phyloP scores from a whole-genome alignment of 1,284 basidiomycete species.

The Leccinum glutinopallens region DNA sequence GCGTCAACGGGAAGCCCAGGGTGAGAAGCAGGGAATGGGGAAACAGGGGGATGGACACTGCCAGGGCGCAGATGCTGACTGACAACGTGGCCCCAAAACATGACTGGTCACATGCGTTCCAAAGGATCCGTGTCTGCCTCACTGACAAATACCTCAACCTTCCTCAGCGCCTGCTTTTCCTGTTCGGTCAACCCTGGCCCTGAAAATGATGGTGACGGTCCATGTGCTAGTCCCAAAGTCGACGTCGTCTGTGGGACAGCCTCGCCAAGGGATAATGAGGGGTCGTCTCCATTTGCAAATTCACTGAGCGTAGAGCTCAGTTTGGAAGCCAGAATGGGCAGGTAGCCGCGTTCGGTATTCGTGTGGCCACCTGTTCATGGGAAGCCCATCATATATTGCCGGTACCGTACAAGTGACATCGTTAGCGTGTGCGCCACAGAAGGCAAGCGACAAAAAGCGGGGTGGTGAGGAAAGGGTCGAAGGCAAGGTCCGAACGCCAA shows the following conservation, averaged over 20 bases:
- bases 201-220: slow-evolving; percentile 24
- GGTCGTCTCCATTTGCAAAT: slow-evolving; percentile 32
- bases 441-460: slow-evolving; percentile 5
- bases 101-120: slow-evolving; percentile 44
- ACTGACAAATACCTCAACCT: slow-evolving; percentile 60
- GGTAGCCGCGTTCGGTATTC: slow-evolving; percentile 88
- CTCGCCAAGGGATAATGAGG: slow-evolving; percentile 35
- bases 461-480: not conserved
- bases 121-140: slow-evolving; percentile 62
- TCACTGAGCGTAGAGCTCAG: slow-evolving; percentile 43
- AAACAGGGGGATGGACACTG: not conserved
- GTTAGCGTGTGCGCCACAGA: slow-evolving; percentile 21
- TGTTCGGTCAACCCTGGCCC: slow-evolving; percentile 30
- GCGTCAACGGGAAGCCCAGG: not conserved
- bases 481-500: not conserved
- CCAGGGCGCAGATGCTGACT: not conserved
- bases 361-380: slow-evolving; percentile 66
- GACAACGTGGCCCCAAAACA: not conserved
- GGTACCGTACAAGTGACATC: slow-evolving; percentile 19
- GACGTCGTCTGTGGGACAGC: slow-evolving; percentile 7
- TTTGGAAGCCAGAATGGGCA: slow-evolving; percentile 66
- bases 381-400: slow-evolving; percentile 10
- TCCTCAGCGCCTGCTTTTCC: slow-evolving; percentile 35
- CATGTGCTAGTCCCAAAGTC: slow-evolving; percentile 34
- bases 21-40: not conserved